Evolutionary conservation across 2,329 filamentous ascomycete species (phyloP), one percentile per base, ranked within the genome.

Genomic region (Beauveria australis): DNA sequence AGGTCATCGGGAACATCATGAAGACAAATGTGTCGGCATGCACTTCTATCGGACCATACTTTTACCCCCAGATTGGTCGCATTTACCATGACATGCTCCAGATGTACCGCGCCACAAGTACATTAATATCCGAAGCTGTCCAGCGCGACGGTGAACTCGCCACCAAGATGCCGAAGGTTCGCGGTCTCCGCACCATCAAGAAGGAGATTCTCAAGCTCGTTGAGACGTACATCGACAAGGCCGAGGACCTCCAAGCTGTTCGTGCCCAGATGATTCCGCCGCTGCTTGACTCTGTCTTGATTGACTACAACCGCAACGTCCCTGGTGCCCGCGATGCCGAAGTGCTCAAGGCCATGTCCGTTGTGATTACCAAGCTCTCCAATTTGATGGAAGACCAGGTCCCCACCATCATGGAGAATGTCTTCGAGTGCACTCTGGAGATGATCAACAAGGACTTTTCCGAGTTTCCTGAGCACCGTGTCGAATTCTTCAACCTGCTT

Each of bases 391-490:
- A 97, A 73, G 94, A 97, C 72, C 94, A 97, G 75, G 91, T 99
- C 48, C 92, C 94, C 10, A 88, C 88, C 53, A 97, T 99, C 70
- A 96, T 99, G 90, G 92, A 97, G 74, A 95, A 93, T 67, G 91
- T 99, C 28, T 99, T 99, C 69, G 93, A 97, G 75, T 97, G 93
- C 79, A 99, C 94, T 3, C 81, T 99, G 61, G 92, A 96, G 70
- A 99, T 99, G 94, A 99, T 99, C 78, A 99, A 97, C 84, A 99
- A 99, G 78, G 94, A 99, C 75, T 99, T 99, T 76, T 97, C 95
- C 52, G 94, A 99, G 72, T 99, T 96, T 74, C 94, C 94, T 0
- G 94, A 99, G 74, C 94, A 99, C 73, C 89, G 95, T 61, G 94
- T 99, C n/a, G 93, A 97, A 74, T 99, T 99, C 76, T 99, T 99